These are phyloP conservation scores for Naumovozyma castellii DNA, from an alignment of 805 yeast species.

Conservation along the genomic window DNA sequence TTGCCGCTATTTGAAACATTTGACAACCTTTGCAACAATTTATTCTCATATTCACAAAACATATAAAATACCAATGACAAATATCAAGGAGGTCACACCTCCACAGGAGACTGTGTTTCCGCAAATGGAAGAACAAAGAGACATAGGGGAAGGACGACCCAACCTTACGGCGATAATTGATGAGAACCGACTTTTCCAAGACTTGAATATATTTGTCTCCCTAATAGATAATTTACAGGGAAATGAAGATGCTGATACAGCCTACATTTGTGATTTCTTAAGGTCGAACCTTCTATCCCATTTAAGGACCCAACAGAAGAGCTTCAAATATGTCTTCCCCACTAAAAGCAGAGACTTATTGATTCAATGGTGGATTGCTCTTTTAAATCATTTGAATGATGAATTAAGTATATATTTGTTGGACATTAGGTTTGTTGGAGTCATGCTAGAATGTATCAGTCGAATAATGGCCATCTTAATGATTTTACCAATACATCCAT, in stretches of 20 bases:
- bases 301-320: neutral
- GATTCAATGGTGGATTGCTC: conserved; percentile 28
- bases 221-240: conserved; percentile 6
- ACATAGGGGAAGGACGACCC: no score
- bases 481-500: conserved; percentile 8
- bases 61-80: no score
- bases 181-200: conserved; percentile 17
- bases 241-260: conserved; percentile 6
- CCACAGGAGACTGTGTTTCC: no score
- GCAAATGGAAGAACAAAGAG: no score
- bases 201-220: conserved; percentile 17
- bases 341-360: conserved; percentile 11
- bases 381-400: conserved; percentile 17
- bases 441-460: conserved; percentile 28
- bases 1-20: no score
- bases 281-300: neutral
- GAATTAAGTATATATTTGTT: neutral
- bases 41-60: no score
- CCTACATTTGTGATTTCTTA: neutral
- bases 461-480: conserved; percentile 22
- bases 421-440: conserved; percentile 18
- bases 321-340: neutral
- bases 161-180: neutral
- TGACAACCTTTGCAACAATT: no score
- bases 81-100: no score